Conservation (phyloP, 2,329 filamentous ascomycete genomes). For the Colletotrichum sp. region DNA sequence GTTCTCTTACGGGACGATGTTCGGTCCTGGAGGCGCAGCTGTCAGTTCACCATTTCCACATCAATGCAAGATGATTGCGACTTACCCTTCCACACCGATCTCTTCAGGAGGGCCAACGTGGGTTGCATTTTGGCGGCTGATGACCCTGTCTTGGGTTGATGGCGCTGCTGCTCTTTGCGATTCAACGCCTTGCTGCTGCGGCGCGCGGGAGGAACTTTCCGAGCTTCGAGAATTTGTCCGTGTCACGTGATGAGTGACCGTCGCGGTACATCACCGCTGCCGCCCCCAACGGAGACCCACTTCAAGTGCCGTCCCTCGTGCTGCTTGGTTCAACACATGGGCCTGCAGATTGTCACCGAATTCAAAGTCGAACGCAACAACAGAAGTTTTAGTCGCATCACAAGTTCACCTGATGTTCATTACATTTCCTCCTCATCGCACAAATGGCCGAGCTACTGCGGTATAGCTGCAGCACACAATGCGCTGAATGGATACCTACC, state of each 20-base stretch:
- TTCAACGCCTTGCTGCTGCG: background rate
- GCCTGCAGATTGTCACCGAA: background rate
- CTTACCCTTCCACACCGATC: constrained; percentile 89
- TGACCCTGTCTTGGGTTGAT: background rate
- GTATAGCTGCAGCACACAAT: background rate
- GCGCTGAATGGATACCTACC: background rate
- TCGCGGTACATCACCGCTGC: background rate
- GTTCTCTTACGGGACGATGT: constrained; percentile 57
- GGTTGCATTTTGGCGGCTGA: constrained; percentile 62
- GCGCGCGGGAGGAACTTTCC: constrained; percentile 18
- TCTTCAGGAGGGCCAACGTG: constrained; percentile 70
- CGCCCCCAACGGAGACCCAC: background rate
- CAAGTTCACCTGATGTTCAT: background rate
- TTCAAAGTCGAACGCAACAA: background rate
- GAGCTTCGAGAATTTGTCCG: constrained; percentile 4
- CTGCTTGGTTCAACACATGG: background rate
- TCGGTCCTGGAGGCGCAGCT: constrained; percentile 42
- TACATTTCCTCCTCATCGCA: background rate
- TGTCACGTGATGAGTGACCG: background rate
- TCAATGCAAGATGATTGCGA: background rate
- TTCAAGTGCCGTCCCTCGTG: background rate
- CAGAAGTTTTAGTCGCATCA: background rate
- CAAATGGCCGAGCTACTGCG: background rate
- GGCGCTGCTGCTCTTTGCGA: background rate
- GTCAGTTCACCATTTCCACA: background rate